Base-by-base conservation (phyloP, 2,329 filamentous ascomycete species). In the Sordariomycetes sp. region DNA sequence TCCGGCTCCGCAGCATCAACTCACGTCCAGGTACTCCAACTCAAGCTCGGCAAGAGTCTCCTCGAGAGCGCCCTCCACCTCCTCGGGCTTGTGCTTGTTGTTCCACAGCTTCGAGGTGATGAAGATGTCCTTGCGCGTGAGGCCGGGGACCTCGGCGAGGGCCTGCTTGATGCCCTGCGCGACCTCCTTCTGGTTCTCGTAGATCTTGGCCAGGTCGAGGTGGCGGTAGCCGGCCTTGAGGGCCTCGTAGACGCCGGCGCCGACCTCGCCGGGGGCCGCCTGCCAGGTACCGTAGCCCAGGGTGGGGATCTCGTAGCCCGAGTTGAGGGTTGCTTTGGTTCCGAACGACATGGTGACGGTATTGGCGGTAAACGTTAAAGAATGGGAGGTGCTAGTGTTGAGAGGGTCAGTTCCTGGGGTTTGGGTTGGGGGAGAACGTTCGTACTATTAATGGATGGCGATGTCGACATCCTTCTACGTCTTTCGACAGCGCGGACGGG, bases 71-170 rank as follows among this genome's bases (percentile, higher is more conserved):
- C 76, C 72, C 62, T 77, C 75, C 52, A 85, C 82, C 56, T 79
- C 71, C 64, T 81, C 77, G 65, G 86, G 83, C 68, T 79, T 81
- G 65, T 85, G 81, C 73, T 65, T 68, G 64, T 85, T 86, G 64
- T 77, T 78, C 75, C 75, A 78, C 24, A 89, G 78, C 77, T 89
- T 89, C 63, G 83, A 86, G 58, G 86, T 89, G 64, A 83, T 73
- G 72, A 80, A 84, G 67, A 83, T 78, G 63, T 83, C 75, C 62
- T 76, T 72, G 16, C 79, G 76, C 65, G 78, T 75, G 24, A 84
- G 72, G 50, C 78, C 79, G 14, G 76, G 74, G 60, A 80, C 71
- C 55, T 77, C 74, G 7, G 66, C 67, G 28, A 74, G 62, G 52
- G 74, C 74, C 65, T 71, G 71, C 68, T 75, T 75, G 64, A 85